phyloP scores from a whole-genome alignment of 371 early-diverging fungal species.

The Mucor piriformis region DNA sequence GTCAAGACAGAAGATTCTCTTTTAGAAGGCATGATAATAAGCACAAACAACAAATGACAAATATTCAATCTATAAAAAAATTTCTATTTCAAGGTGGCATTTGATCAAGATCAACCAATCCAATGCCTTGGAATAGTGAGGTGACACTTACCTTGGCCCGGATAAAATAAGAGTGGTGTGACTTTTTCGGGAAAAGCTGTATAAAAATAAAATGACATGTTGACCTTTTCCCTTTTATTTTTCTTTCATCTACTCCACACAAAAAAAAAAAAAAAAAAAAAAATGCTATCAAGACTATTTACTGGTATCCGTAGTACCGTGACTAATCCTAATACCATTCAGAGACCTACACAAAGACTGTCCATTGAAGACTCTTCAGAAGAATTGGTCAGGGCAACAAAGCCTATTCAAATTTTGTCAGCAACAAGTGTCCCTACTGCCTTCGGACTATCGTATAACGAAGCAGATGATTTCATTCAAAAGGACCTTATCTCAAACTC shows the following conservation, averaged over 20 bases:
- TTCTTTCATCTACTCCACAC: neutral
- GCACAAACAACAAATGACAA: conserved; percentile 6
- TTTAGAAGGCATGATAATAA: conserved; percentile 21
- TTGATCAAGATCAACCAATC: conserved; percentile 1
- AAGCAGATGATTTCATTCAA: conserved; percentile 43
- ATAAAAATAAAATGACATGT: neutral
- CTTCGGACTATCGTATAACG: conserved; percentile 33
- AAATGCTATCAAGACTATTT: conserved; percentile 30
- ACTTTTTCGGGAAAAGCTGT: conserved; percentile 2
- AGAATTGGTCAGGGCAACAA: conserved; percentile 14
- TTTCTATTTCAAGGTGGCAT: too few species aligned
- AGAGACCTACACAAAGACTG: conserved; percentile 8
- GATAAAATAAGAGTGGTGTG: conserved; percentile 13
- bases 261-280: neutral
- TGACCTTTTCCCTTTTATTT: neutral
- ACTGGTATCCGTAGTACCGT: conserved; percentile 17
- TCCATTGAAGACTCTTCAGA: conserved; percentile 25
- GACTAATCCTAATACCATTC: neutral
- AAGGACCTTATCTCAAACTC: conserved; percentile 37
- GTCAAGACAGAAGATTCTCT: conserved; percentile 19
- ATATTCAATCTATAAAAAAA: neutral
- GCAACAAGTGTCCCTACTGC: conserved; percentile 4
- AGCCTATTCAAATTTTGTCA: neutral
- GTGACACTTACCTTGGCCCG: neutral
- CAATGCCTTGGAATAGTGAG: neutral